Conservation (phyloP, 805 yeast species). For the Saccharomycopsis babjevae region DNA sequence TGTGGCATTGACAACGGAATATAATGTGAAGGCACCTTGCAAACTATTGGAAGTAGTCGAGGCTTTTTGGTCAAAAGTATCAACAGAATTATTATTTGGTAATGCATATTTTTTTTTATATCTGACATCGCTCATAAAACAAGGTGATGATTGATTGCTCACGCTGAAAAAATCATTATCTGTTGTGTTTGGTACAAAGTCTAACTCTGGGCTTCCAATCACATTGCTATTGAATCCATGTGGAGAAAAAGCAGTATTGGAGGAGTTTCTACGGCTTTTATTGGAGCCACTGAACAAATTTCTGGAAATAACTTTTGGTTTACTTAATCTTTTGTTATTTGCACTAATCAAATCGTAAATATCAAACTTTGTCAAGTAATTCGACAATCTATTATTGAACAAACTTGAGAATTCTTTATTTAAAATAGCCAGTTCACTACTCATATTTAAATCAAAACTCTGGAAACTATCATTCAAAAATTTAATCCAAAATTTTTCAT, state of each 20-base stretch:
- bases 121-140: slow-evolving; percentile 8
- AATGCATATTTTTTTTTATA: slow-evolving; percentile 17
- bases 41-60: not conserved
- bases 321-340: slow-evolving; percentile 2
- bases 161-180: slow-evolving; percentile 11
- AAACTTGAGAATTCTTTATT: slow-evolving; percentile 13
- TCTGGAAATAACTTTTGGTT: slow-evolving; percentile 1
- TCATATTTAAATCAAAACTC: not conserved
- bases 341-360: slow-evolving; percentile 4
- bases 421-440: not conserved
- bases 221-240: slow-evolving; percentile 1
- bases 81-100: slow-evolving; percentile 13
- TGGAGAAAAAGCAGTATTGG: not conserved
- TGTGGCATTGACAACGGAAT: slow-evolving; percentile 13
- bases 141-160: not conserved
- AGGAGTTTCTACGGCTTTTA: not conserved
- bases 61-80: not conserved
- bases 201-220: slow-evolving; percentile 3
- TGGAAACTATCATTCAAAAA: slow-evolving; percentile 9
- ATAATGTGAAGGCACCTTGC: slow-evolving; percentile 3
- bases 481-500: slow-evolving; percentile 17
- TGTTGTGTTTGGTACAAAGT: slow-evolving; percentile 8
- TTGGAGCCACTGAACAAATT: not conserved
- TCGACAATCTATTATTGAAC: slow-evolving; percentile 11
- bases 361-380: slow-evolving; percentile 10